Conservation (phyloP, 257 asterid species). For the Solanum infundibuliforme region DNA sequence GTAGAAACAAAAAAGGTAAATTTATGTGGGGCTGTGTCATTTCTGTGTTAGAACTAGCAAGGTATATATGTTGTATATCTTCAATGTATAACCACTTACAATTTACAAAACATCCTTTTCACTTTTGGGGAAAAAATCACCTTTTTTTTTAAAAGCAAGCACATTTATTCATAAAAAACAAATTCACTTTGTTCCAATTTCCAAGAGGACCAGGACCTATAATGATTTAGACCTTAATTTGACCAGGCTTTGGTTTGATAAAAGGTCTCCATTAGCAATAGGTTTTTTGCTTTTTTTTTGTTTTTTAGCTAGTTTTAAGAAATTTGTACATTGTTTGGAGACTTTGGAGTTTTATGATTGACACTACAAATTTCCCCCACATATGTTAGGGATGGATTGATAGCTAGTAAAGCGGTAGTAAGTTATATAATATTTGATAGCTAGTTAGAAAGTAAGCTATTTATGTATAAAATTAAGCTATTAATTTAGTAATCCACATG, state of each 20-base stretch:
- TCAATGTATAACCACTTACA: not conserved
- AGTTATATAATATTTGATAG: not conserved
- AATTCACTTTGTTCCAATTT: constrained; percentile 26
- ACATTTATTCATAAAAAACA: constrained; percentile 16
- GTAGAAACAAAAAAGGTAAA: not conserved
- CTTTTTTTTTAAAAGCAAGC: constrained; percentile 22
- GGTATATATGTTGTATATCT: constrained; percentile 2
- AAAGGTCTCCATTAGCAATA: not conserved
- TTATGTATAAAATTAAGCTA: not conserved
- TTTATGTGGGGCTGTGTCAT: not conserved
- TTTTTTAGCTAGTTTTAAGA: not conserved
- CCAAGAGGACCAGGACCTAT: constrained; percentile 2
- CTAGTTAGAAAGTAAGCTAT: not conserved
- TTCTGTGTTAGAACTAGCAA: not conserved
- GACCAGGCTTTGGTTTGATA: not conserved
- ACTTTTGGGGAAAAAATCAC: not conserved
- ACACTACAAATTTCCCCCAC: not conserved
- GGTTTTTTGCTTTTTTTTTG: not conserved
- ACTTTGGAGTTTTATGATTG: not conserved
- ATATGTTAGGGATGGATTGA: not conserved
- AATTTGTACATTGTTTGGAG: not conserved
- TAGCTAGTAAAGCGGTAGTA: not conserved
- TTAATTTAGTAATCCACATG: not conserved
- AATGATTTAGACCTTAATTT: not conserved
- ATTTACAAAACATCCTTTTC: constrained; percentile 6